phyloP scores from a whole-genome alignment of 2,329 filamentous ascomycete species.

The Amphichorda felina region DNA sequence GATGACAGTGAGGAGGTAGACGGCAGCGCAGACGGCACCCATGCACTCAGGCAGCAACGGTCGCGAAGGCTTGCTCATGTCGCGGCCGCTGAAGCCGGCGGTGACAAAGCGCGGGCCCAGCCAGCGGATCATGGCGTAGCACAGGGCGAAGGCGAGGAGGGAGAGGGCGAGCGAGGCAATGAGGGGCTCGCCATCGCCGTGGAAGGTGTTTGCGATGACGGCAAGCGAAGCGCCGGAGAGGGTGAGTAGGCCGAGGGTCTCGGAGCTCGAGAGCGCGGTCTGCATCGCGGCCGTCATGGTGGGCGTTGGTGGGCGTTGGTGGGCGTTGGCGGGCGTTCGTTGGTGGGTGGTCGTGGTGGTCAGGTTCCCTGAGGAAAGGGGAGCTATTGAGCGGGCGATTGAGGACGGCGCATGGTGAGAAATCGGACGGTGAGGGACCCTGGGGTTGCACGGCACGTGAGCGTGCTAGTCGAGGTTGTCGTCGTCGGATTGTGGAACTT shows the following conservation, averaged over 20 bases:
- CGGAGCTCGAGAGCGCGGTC: conserved; percentile 33
- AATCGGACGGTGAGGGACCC: background rate
- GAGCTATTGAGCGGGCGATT: background rate
- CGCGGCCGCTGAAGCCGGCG: conserved; percentile 79
- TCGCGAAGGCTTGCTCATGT: conserved; percentile 61
- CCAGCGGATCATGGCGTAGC: conserved; percentile 85
- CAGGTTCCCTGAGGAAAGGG: background rate
- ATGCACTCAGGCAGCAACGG: conserved; percentile 88
- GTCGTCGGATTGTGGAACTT: background rate
- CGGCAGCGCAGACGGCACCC: conserved; percentile 85
- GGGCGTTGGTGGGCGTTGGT: conserved; percentile 2
- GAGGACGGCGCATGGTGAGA: background rate
- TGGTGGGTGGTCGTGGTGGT: background rate
- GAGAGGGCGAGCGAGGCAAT: conserved; percentile 82
- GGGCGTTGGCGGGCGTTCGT: background rate
- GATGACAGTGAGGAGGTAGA: conserved; percentile 82
- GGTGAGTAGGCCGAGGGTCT: conserved; percentile 44
- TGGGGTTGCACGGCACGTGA: background rate
- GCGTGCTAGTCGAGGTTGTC: background rate
- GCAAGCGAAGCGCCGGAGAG: conserved; percentile 59
- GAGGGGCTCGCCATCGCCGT: conserved; percentile 77
- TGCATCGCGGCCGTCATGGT: conserved; percentile 16
- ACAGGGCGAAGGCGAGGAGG: conserved; percentile 68
- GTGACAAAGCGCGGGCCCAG: conserved; percentile 81
- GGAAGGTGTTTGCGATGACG: conserved; percentile 70